Evolutionary conservation across 2,329 filamentous ascomycete species (phyloP), one percentile per base, ranked within the genome.

Genomic region (Botrytis elliptica): DNA sequence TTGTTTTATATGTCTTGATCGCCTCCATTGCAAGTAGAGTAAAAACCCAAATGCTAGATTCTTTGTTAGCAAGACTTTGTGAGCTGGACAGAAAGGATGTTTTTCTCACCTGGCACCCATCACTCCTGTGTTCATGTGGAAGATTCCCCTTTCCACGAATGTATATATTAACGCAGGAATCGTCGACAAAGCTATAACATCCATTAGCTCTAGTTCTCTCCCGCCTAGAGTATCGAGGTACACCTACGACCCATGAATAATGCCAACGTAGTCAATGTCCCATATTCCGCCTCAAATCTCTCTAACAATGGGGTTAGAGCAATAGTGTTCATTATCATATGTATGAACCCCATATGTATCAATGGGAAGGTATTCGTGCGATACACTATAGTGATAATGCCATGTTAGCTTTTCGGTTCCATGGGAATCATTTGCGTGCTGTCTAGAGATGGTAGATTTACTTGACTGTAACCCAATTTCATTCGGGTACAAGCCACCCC

Each of bases 331-430:
- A 97, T 85, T 71, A 95, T 80, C 75, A 91, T 87, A 83, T 98
- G 96, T 78, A 97, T 85, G 81, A 97, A 87, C 79, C 92, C 92
- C 63, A 90, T 83, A 81, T 99, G 96, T 75, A 98, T 90, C 73
- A 99, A 85, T 0, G 95, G 94, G 81, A 94, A 99, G 0, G 95
- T 97, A 81, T 97, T 98, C 52, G 97, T 87, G 75, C 96, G 91
- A 83, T 98, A 95, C 85, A 97, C 95, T 97, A 44, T 22, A 77
- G 71, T 3, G 33, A 36, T n/a, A 40, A 33, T 1, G 1, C 8
- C 18, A 67, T 10, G 44, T 72, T 67, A 72, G 70, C 70, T 40
- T 46, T 20, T 38, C 16, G 4, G 12, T 59, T 59, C 29, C 67
- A 65, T 49, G 25, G 33, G 14, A 65, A 70, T 14, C 18, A 59